Conservation (phyloP, 1,139 yeast genomes). For the Suhomyces atakaporum region DNA sequence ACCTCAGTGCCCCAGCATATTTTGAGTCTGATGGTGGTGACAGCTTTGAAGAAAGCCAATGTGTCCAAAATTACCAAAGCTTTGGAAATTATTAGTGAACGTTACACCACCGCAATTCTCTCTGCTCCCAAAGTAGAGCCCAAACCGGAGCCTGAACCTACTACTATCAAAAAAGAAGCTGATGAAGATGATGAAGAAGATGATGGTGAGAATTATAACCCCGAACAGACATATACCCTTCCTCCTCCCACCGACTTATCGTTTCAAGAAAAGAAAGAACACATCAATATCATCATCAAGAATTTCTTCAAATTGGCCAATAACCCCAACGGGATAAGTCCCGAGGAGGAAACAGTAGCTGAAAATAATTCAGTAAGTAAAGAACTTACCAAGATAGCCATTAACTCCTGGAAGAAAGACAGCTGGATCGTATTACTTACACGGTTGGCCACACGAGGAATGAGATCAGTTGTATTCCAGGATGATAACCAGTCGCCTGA, state of each 20-base stretch:
- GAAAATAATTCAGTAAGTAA: slow-evolving; percentile 23
- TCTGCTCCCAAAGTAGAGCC: not conserved
- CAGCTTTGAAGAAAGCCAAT: slow-evolving; percentile 59
- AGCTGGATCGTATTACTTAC: slow-evolving; percentile 80
- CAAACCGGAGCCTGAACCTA: too few species aligned
- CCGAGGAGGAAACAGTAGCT: slow-evolving; percentile 21
- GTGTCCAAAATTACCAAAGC: slow-evolving; percentile 62
- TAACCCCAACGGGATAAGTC: slow-evolving; percentile 16
- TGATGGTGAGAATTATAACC: slow-evolving; percentile 37
- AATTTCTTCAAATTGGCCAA: slow-evolving; percentile 55
- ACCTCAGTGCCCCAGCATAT: slow-evolving; percentile 65
- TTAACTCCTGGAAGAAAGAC: slow-evolving; percentile 64
- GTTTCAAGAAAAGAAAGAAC: slow-evolving; percentile 53
- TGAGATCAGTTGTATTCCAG: slow-evolving; percentile 35
- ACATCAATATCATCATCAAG: slow-evolving; percentile 50
- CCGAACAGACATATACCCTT: slow-evolving; percentile 52
- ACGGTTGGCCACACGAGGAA: slow-evolving; percentile 80
- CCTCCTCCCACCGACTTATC: slow-evolving; percentile 59
- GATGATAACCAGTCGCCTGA: slow-evolving; percentile 16
- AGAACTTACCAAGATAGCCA: slow-evolving; percentile 56
- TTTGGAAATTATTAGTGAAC: slow-evolving; percentile 62
- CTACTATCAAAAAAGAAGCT: slow-evolving; percentile 12
- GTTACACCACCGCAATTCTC: slow-evolving; percentile 44
- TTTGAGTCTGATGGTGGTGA: slow-evolving; percentile 64
- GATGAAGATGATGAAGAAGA: slow-evolving; percentile 39